Evolutionary conservation across 208 protist genomes (phyloP), one percentile per base, ranked within the genome.

Genomic region (Leishmania aethiopica): DNA sequence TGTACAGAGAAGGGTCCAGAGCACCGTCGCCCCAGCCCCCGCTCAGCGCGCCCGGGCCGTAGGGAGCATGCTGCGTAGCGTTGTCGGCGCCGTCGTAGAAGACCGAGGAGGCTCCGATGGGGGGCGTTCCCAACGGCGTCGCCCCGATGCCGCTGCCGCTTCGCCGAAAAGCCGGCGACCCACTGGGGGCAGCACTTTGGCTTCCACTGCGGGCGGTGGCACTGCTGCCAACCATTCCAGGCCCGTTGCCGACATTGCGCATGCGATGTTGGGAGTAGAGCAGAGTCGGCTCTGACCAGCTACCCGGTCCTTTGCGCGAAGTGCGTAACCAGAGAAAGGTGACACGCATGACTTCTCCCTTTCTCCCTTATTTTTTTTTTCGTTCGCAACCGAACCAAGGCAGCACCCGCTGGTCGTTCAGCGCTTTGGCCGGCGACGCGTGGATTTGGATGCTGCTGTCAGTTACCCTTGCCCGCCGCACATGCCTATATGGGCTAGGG

Each of bases 291-390:
- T 89, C 79, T 35, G 88, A 86, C 90, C 92, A 94, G 59, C 90
- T 84, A 6, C 92, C 89, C 1, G 90, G 87, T 4, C 92, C 89
- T 47, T 88, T 89, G 72, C 92, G 92, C 10, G 90, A 93, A 17
- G 90, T 94, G 70, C 92, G 90, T 55, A 77, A 78, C 13, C 79
- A 79, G 45, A 87, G 79, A 3, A 19, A 11, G 19, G 85, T 71
- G 17, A 45, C 2, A 11, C 82, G 85, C 79, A 86, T 87, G 32
- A 19, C 28, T 59, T 55, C 69, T 2, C 25, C 22, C 13, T 47
- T 32, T 40, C 37, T 45, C 42, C 42, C 42, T 11, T 40, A 40
- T 45, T 53, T 47, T 57, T 45, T 47, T 28, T 17, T 72, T 72
- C 37, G 0, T 22, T n/a, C 5, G 17, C 4, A 62, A 15, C 67